Evolutionary conservation across 352 stramenopile species (phyloP).

Genomic region (Chrysophaeum taylorii): DNA sequence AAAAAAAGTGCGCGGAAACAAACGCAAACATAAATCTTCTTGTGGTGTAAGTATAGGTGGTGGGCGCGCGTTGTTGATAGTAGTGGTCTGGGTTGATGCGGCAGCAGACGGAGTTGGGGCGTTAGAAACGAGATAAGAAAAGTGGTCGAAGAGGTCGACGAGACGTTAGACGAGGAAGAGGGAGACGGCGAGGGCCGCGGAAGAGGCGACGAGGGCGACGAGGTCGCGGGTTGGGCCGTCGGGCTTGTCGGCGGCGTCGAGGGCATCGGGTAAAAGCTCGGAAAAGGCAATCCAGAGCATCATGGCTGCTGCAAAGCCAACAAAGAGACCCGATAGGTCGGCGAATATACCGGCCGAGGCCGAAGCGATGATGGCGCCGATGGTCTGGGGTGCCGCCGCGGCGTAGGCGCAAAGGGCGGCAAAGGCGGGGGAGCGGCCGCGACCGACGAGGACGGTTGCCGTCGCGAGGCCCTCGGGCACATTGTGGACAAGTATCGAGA

Average conservation of each 20-base stretch:
- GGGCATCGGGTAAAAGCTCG: neutral
- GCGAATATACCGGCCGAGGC: neutral
- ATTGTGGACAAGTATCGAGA: neutral
- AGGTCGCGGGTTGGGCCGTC: too few relatives aligned
- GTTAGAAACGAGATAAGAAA: too few relatives aligned
- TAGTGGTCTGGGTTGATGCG: too few relatives aligned
- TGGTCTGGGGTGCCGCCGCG: neutral
- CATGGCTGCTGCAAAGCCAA: neutral
- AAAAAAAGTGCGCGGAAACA: too few relatives aligned
- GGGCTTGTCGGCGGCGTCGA: too few relatives aligned
- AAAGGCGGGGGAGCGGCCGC: neutral
- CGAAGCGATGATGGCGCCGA: neutral
- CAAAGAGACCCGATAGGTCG: neutral
- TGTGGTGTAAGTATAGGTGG: too few relatives aligned
- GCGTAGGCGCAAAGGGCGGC: neutral
- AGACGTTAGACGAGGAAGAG: too few relatives aligned
- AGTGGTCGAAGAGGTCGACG: too few relatives aligned
- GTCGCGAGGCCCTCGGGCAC: conserved; percentile 2
- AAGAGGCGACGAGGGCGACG: neutral
- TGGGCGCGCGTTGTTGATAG: too few relatives aligned
- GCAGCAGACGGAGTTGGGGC: too few relatives aligned
- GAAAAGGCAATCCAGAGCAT: neutral
- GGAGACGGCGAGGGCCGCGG: neutral
- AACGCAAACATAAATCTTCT: too few relatives aligned
- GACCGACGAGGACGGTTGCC: neutral